These are phyloP conservation scores for Glycine soja DNA, from an alignment of 306 rosid genomes.

Conservation along the genomic window DNA sequence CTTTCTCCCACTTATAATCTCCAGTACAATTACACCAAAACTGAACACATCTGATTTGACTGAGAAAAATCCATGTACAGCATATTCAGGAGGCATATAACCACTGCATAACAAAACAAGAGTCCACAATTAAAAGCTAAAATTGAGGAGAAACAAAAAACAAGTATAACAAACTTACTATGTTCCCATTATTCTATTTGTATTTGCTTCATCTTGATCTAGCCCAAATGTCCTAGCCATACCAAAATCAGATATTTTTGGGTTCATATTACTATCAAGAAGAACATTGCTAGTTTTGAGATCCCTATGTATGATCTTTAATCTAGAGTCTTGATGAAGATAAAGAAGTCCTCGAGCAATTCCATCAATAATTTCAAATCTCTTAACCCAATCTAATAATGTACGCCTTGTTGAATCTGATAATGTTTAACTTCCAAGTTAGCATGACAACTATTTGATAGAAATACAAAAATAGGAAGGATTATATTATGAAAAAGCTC, in stretches of 20 bases:
- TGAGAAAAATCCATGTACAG: slow-evolving; percentile 48
- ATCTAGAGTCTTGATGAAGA: slow-evolving; percentile 28
- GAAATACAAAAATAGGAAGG: background rate
- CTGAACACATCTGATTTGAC: slow-evolving; percentile 42
- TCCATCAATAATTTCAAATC: slow-evolving; percentile 16
- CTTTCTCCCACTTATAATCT: slow-evolving; percentile 55
- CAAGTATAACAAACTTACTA: slow-evolving; percentile 44
- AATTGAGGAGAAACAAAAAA: background rate
- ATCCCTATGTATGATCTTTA: slow-evolving; percentile 20
- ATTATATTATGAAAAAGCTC: background rate
- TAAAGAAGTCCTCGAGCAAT: slow-evolving; percentile 34
- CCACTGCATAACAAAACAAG: slow-evolving; percentile 25
- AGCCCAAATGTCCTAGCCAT: slow-evolving; percentile 10
- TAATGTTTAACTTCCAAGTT: background rate
- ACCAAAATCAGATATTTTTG: slow-evolving; percentile 39
- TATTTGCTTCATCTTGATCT: slow-evolving; percentile 21
- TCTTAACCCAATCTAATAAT: background rate
- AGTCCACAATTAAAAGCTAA: background rate
- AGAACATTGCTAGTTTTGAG: slow-evolving; percentile 33
- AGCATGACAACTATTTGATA: background rate
- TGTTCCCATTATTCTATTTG: slow-evolving; percentile 51
- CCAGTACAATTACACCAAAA: slow-evolving; percentile 49
- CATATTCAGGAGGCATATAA: slow-evolving; percentile 59
- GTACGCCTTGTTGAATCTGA: background rate
- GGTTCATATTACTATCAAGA: slow-evolving; percentile 7